Percentiles rank a stretch among this genome's conserved stretches.
Conservation (phyloP, 164 flowering plant genomes). For the Piper longum region DNA sequence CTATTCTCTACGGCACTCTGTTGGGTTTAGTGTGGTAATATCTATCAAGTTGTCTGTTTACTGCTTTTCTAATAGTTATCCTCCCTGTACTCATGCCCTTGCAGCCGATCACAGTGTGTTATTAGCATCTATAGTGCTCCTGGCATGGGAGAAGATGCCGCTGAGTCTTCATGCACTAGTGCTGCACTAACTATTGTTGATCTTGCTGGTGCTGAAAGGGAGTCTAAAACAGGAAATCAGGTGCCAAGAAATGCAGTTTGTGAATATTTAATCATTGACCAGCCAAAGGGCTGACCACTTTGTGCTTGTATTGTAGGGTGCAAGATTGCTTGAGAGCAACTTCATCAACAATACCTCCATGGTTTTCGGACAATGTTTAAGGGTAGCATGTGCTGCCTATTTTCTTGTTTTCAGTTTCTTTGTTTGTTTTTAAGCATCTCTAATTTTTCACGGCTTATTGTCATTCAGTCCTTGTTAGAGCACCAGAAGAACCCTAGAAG, state of each 20-base stretch:
- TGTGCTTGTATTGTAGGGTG: conserved; percentile 28
- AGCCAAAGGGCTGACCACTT: not conserved
- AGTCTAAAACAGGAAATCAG: conserved; percentile 82
- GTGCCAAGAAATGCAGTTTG: conserved; percentile 13
- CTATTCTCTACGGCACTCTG: not conserved
- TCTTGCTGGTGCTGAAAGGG: conserved; percentile 94
- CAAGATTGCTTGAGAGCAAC: conserved; percentile 68
- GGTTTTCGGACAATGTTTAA: conserved; percentile 80
- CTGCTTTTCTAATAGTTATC: not conserved
- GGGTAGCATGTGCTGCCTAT: conserved; percentile 28
- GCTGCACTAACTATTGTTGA: conserved; percentile 65
- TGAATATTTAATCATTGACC: not conserved
- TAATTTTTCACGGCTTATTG: not conserved
- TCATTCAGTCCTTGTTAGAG: conserved; percentile 65
- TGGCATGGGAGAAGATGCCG: conserved; percentile 12
- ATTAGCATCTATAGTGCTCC: conserved; percentile 39
- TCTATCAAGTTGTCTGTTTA: too few species aligned
- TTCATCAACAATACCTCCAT: conserved; percentile 93
- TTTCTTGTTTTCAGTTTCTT: conserved; percentile 1
- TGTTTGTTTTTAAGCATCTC: not conserved
- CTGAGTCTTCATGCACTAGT: conserved; percentile 10
- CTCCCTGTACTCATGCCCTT: conserved; percentile 3
- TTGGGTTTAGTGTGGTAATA: too few species aligned
- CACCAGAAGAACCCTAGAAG: conserved; percentile 78
- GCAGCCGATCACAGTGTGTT: conserved; percentile 89